A percentile compares a stretch with the other conserved stretches of the same genome.
phyloP scores from a whole-genome alignment of 2,329 filamentous ascomycete species.

The Arthrobotrys sinensis region DNA sequence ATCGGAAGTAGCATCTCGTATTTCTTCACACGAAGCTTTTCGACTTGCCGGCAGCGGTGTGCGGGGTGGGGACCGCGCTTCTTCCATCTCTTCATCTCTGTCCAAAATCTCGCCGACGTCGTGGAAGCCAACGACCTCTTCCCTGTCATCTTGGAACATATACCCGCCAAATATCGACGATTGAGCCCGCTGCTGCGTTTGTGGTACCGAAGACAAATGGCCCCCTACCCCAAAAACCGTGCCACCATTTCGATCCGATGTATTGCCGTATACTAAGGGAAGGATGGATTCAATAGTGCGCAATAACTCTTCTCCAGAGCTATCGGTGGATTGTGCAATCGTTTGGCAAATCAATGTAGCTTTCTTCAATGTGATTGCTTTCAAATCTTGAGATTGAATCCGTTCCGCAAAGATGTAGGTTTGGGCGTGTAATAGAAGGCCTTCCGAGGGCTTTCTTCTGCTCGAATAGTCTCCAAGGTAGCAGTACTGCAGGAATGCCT shows the following conservation, averaged over 20 bases:
- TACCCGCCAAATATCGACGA: no score
- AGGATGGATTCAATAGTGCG: neutral
- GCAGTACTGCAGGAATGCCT: conserved; percentile 25
- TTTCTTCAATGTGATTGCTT: neutral
- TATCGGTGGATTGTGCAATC: neutral
- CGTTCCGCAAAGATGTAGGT: conserved; percentile 18
- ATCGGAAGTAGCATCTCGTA: neutral
- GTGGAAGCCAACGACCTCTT: no score
- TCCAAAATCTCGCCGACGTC: no score
- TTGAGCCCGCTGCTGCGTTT: no score
- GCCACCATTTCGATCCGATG: neutral
- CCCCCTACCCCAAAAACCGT: neutral
- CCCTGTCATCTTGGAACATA: no score
- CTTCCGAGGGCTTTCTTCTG: neutral
- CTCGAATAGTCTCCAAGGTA: conserved; percentile 10
- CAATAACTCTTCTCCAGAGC: neutral
- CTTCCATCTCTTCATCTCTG: neutral
- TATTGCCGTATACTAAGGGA: neutral
- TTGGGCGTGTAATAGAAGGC: conserved; percentile 13
- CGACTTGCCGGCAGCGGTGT: no score
- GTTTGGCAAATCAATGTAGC: neutral
- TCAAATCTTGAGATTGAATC: neutral
- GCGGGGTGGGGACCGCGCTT: no score
- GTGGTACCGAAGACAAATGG: no score
- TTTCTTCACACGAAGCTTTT: no score